A percentile compares a stretch with the other conserved stretches of the same genome.
These are phyloP conservation scores for Blepharisma japonicum DNA, from an alignment of 73 alveolate genomes.

Conservation along the genomic window DNA sequence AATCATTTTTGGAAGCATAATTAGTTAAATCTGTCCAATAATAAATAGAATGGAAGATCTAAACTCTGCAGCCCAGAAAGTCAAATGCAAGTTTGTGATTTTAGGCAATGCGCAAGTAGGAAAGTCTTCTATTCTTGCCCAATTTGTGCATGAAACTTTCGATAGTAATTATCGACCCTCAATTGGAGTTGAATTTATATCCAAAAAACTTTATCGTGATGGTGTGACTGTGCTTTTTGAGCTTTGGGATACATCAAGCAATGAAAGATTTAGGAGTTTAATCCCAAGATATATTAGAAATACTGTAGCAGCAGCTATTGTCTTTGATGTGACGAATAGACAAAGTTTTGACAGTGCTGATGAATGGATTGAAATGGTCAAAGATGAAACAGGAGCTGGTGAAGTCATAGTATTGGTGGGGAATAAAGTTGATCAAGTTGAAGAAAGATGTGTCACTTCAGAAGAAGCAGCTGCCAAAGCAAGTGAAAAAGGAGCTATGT, in stretches of 20 bases:
- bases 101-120: too few species aligned
- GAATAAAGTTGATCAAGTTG: conserved; percentile 80
- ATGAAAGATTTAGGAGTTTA: conserved; percentile 68
- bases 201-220: conserved; percentile 94
- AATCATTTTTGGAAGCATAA: too few species aligned
- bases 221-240: conserved; percentile 78
- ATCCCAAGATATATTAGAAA: conserved; percentile 72
- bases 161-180: conserved; percentile 88
- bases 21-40: too few species aligned
- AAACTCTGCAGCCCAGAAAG: too few species aligned
- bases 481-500: conserved; percentile 41
- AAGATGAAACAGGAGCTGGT: conserved; percentile 83
- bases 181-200: conserved; percentile 98
- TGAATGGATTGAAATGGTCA: conserved; percentile 83
- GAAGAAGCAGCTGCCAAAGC: conserved; percentile 55
- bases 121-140: too few species aligned
- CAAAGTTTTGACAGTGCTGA: conserved; percentile 58
- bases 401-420: conserved; percentile 87
- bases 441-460: conserved; percentile 58
- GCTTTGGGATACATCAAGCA: conserved; percentile 89
- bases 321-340: conserved; percentile 63
- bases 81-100: too few species aligned
- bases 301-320: conserved; percentile 66
- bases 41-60: too few species aligned
- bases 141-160: conserved; percentile 65